Conservation (phyloP, 2,329 filamentous ascomycete genomes). For the Fusarium tricinctum region DNA sequence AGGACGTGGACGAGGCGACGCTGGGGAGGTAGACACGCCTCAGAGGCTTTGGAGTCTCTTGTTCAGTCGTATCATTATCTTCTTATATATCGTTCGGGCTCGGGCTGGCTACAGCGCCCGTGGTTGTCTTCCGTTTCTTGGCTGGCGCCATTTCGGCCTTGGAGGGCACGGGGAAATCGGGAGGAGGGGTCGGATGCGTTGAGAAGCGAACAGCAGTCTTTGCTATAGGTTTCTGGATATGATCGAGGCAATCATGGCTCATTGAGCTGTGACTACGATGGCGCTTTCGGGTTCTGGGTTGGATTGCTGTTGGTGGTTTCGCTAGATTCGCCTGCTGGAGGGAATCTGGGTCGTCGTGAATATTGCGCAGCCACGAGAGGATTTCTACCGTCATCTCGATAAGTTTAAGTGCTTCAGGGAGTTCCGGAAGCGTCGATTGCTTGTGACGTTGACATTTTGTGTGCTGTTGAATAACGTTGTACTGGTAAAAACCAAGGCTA, state of each 20-base stretch:
- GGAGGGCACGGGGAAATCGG: not conserved
- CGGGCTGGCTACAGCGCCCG: not conserved
- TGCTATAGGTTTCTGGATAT: rapidly evolving
- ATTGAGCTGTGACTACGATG: not conserved
- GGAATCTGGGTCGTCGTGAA: not conserved
- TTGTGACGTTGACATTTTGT: not conserved
- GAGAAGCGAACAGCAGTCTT: rapidly evolving
- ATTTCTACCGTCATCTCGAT: not conserved
- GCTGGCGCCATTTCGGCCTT: not conserved
- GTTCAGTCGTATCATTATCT: not conserved
- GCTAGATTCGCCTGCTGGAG: not conserved
- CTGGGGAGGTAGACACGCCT: not conserved
- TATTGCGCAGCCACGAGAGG: not conserved
- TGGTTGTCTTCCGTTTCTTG: not conserved
- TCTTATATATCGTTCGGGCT: not conserved
- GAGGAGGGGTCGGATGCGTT: not conserved
- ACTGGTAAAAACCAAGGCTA: too few relatives aligned
- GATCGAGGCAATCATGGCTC: not conserved
- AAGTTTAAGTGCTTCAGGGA: rapidly evolving
- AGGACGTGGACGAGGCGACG: conserved; percentile 3
- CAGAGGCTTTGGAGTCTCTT: not conserved
- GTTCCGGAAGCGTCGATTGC: rapidly evolving
- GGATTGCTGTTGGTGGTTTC: not conserved
- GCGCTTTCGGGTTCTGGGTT: conserved; percentile 4
- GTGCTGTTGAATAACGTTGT: not conserved